Evolutionary conservation across 495 filamentous ascomycete species (phyloP), one percentile per base, ranked within the genome.

Genomic region (Penicillium goetzii): DNA sequence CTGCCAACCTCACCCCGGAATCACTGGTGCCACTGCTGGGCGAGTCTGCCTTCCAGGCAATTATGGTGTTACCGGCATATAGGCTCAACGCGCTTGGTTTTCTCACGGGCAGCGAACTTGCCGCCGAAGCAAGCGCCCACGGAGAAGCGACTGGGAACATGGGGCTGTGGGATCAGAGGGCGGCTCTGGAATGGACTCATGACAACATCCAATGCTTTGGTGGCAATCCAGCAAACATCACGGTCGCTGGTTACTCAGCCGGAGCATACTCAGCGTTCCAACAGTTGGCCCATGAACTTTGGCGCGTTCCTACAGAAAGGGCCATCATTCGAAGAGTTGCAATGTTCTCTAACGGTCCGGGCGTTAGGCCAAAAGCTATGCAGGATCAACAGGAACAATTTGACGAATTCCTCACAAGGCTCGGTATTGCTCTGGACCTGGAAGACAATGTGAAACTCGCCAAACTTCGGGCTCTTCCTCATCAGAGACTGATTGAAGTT

Each of bases 81-180:
- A 25, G 57, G 32, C 41, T 59, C 4, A n/a, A 30, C n/a, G 45
- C 49, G 4, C 49, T 59, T 21, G 57, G 57, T 28, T 59, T 59
- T 33, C 41, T 45, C 41, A 17, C 28, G 41, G 9, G 57, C 57
- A 21, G 8, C 57, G 5, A 59, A 14, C 38, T 40, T 2, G 56
- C 43, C 6, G 56, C 25, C 3, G 25, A 59, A 23, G 15, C 41
- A 3, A 59, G 32, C 17, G 43, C 40, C 17, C 15, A 19, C 43
- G 41, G 19, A 3, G 19, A 15, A 45, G 19, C 41, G 41, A 45
- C 41, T 45, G 41, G 41, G 41, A 59, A 59, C 28, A 49, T 59
- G n/a, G 57, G 57, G 14, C 32, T 59, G 5, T 32, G 38, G 17
- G 57, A 59, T 21, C 57, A 59, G 43, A 25, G 28, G 3, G 7